These are phyloP conservation scores for Mortierella hygrophila DNA, from an alignment of 192 early-diverging fungal species.

Conservation along the genomic window DNA sequence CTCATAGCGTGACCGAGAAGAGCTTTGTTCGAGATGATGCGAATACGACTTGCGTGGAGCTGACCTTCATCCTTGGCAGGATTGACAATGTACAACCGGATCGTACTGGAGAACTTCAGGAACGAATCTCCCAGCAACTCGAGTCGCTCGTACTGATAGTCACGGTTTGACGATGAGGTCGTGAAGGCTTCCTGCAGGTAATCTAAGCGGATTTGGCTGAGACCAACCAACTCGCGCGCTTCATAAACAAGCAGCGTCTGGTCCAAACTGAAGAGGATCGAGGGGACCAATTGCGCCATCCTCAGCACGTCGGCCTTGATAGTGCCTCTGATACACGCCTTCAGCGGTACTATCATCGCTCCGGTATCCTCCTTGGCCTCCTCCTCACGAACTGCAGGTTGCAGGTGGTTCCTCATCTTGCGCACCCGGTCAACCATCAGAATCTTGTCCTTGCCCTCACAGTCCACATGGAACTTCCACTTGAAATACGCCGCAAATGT, in stretches of 20 bases:
- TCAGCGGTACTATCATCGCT: slow-evolving; percentile 34
- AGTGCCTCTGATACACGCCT: slow-evolving; percentile 45
- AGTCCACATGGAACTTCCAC: slow-evolving; percentile 22
- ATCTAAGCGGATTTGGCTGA: slow-evolving; percentile 53
- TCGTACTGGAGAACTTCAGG: slow-evolving; percentile 81
- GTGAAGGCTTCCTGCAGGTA: slow-evolving; percentile 79
- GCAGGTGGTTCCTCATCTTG: slow-evolving; percentile 62
- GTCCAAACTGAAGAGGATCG: slow-evolving; percentile 72
- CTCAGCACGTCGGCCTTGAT: slow-evolving; percentile 60
- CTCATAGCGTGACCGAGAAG: slow-evolving; percentile 70
- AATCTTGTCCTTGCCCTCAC: slow-evolving; percentile 41
- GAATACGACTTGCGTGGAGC: slow-evolving; percentile 77
- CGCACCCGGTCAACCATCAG: slow-evolving; percentile 53
- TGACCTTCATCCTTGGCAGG: slow-evolving; percentile 85
- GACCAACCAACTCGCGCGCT: slow-evolving; percentile 54
- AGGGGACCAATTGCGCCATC: slow-evolving; percentile 67
- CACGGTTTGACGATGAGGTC: slow-evolving; percentile 73
- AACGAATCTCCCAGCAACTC: slow-evolving; percentile 93
- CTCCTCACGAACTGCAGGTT: slow-evolving; percentile 27
- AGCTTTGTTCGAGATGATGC: slow-evolving; percentile 81
- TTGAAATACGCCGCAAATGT: slow-evolving; percentile 64
- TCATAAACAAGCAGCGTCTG: slow-evolving; percentile 65
- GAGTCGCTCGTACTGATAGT: slow-evolving; percentile 87
- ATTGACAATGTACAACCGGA: slow-evolving; percentile 81
- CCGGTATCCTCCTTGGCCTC: slow-evolving; percentile 37